Conservation (phyloP, 2,329 filamentous ascomycete genomes). For the Sclerotinia trifoliorum region DNA sequence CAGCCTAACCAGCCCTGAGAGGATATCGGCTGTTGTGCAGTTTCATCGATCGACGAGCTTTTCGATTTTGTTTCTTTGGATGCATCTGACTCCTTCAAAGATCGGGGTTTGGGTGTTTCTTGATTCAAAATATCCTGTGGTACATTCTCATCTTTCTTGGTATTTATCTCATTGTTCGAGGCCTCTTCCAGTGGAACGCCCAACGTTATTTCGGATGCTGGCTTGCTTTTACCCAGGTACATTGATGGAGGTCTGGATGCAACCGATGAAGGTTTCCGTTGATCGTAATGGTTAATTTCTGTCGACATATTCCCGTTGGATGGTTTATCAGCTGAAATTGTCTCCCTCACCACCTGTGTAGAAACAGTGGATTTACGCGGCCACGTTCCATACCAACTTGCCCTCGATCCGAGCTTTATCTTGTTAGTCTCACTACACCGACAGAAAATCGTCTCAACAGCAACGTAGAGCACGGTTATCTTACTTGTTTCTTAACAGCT, state of each 20-base stretch:
- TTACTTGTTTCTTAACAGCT: constrained; percentile 13
- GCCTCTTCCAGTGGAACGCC: constrained; percentile 26
- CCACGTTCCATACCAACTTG: constrained; percentile 63
- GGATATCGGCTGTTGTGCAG: constrained; percentile 29
- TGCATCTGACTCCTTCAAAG: constrained; percentile 7
- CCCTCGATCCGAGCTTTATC: constrained; percentile 33
- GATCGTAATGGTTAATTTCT: constrained; percentile 37
- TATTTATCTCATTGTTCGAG: constrained; percentile 21
- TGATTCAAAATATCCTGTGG: constrained; percentile 1
- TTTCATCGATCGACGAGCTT: constrained; percentile 8
- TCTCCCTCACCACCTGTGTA: constrained; percentile 59
- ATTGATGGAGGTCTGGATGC: constrained; percentile 37
- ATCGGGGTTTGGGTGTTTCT: constrained; percentile 15
- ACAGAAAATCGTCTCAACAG: constrained; percentile 6
- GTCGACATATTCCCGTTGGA: constrained; percentile 33
- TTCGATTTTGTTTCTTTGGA: constrained; percentile 14
- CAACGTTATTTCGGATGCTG: constrained; percentile 39
- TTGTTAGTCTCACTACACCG: constrained; percentile 20
- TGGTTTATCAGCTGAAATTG: constrained; percentile 52
- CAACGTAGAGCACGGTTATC: neutral
- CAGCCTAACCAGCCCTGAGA: constrained; percentile 57
- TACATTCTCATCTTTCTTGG: constrained; percentile 20
- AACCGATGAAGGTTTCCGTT: constrained; percentile 29
- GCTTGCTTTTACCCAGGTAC: constrained; percentile 40
- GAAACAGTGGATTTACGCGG: constrained; percentile 54